Conservation (phyloP, 2,329 filamentous ascomycete genomes). For the Aspergillus sp. region DNA sequence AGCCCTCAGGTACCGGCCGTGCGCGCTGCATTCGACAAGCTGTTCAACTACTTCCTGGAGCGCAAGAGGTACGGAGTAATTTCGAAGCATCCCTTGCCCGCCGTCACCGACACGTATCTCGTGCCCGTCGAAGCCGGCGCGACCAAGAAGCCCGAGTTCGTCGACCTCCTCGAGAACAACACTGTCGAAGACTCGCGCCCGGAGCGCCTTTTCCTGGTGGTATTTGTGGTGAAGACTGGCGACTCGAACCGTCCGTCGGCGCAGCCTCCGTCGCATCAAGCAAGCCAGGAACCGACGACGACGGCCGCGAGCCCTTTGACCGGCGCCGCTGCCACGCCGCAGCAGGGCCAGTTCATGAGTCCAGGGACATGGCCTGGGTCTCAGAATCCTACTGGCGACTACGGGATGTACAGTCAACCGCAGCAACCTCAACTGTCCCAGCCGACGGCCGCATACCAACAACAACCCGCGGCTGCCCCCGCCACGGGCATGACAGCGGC, state of each 20-base stretch:
- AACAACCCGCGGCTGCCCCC: slow-evolving; percentile 6
- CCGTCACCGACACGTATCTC: slow-evolving; percentile 84
- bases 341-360: slow-evolving; percentile 18
- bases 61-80: slow-evolving; percentile 83
- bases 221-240: slow-evolving; percentile 68
- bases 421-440: slow-evolving; percentile 9
- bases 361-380: slow-evolving; percentile 10
- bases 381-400: slow-evolving; percentile 15
- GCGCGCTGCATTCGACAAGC: slow-evolving; percentile 55
- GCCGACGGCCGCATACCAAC: slow-evolving; percentile 17
- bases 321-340: slow-evolving; percentile 17
- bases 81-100: slow-evolving; percentile 61
- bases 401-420: slow-evolving; percentile 9
- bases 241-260: slow-evolving; percentile 33
- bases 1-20: slow-evolving; percentile 51
- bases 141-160: slow-evolving; percentile 65
- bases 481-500: slow-evolving; percentile 48
- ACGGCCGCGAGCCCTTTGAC: slow-evolving; percentile 27
- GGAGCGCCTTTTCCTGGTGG: slow-evolving; percentile 70
- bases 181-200: slow-evolving; percentile 61
- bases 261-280: slow-evolving; percentile 31
- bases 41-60: slow-evolving; percentile 80
- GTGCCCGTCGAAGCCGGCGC: slow-evolving; percentile 71
- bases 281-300: slow-evolving; percentile 25
- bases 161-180: slow-evolving; percentile 80